Evolutionary conservation across 106 monocot genomes (phyloP), one percentile per base, ranked within the genome.

Genomic region (Ottelia alismoides): DNA sequence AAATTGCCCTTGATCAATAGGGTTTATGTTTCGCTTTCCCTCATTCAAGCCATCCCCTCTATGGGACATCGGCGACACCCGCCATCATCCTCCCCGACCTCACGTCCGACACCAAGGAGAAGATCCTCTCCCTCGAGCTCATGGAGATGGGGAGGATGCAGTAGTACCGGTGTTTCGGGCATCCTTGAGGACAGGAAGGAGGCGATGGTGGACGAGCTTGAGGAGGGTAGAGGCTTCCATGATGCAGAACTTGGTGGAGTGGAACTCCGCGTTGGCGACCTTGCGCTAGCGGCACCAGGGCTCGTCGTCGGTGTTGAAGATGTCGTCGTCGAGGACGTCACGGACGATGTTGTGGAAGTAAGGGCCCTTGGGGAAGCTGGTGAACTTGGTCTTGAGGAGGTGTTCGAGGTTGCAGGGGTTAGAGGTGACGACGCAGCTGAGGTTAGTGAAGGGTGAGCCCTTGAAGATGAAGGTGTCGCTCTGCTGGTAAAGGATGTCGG

Each of bases 331-430:
- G 26, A 85, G 73, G 16, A 91, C 61, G 52, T 91, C 91, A 0
- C 55, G 55, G n/a, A 91, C 76, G 9, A 49, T 74, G 12, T 24
- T 28, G 20, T 75, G 77, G 62, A 91, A 91, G 68, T 91, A 91
- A 0, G 50, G 51, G 7, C 91, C 91, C 23, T 91, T 91, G 25
- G 85, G 91, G 61, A 91, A 91, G 70, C 59, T 81, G 30, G 56
- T 1, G 70, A 91, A 91, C 62, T 69, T 78, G 45, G 72, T 78
- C 70, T 91, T 91, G 55, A 91, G 78, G 17, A 91, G 56, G 62
- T 85, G 85, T 68, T 91, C 91, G 9, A 91, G 65, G 70, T 91
- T 91, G 3, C 91, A 62, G 10, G 91, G 91, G 53, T 91, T 85
- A 16, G 81, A 47, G 14, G 91, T 91, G 22, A 85, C 68, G 25